Evolutionary conservation across 2,329 filamentous ascomycete genomes (phyloP).

Genomic region (Didymella keratinophila): DNA sequence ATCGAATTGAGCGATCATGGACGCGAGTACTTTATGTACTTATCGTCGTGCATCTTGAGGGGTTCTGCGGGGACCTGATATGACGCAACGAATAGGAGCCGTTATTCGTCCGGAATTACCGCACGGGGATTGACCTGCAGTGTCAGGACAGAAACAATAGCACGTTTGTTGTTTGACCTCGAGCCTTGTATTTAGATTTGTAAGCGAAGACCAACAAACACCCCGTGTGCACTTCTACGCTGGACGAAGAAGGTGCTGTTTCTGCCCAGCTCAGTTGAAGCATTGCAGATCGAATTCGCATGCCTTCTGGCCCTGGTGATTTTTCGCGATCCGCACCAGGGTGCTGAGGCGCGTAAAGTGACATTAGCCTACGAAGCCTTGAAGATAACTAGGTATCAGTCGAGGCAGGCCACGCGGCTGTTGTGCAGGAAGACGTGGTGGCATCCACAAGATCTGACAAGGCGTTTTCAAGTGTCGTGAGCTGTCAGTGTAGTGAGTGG

Average conservation of each 20-base stretch:
- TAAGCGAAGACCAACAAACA: constrained; percentile 4
- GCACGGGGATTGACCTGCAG: not conserved
- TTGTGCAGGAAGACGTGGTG: not conserved
- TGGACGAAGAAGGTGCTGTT: not conserved
- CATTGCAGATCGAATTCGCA: not conserved
- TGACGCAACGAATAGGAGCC: constrained; percentile 1
- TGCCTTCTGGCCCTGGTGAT: not conserved
- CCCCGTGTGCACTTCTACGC: not conserved
- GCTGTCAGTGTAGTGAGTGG: not conserved
- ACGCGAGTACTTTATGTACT: not conserved
- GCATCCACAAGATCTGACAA: not conserved
- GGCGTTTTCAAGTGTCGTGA: not conserved
- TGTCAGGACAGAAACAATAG: not conserved
- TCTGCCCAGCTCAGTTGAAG: not conserved
- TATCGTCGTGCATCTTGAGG: not conserved
- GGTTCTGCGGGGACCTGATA: constrained; percentile 3
- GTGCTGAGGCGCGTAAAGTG: not conserved
- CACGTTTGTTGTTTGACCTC: not conserved
- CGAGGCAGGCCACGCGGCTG: not conserved
- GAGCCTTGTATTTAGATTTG: not conserved
- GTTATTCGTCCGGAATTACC: constrained; percentile 3
- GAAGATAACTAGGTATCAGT: not conserved
- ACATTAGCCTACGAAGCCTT: not conserved
- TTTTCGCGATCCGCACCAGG: not conserved
- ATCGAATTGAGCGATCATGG: not conserved